A percentile compares a stretch with the other conserved stretches of the same genome.
Evolutionary conservation across 2,329 filamentous ascomycete species (phyloP).

Genomic region (Furcasterigmium sp.): DNA sequence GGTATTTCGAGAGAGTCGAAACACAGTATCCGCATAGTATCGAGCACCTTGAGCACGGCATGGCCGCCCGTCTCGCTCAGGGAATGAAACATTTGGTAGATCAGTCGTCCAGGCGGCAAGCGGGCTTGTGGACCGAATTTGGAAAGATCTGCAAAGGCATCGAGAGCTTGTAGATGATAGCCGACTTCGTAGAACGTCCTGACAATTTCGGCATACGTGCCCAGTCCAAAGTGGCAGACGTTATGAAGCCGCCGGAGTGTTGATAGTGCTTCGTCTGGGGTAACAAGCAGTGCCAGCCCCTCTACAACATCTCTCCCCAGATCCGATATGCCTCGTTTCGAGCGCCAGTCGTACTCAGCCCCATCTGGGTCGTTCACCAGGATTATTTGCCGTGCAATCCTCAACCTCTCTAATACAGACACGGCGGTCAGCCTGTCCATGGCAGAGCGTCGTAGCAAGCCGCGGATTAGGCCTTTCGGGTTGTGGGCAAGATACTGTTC

Average conservation of each 20-base stretch:
- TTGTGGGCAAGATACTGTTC: conserved; percentile 1
- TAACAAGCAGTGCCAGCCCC: not conserved
- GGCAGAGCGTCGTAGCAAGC: no score
- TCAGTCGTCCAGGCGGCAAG: not conserved
- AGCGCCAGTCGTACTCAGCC: no score
- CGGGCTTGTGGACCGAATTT: not conserved
- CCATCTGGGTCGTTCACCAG: no score
- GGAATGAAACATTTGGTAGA: not conserved
- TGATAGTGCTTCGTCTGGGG: not conserved
- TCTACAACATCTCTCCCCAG: no score
- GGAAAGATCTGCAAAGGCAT: conserved; percentile 6
- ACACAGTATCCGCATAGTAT: not conserved
- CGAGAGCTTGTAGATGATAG: conserved; percentile 7
- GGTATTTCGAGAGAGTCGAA: no score
- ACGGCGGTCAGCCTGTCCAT: no score
- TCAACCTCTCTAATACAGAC: no score
- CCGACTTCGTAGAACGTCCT: conserved; percentile 1
- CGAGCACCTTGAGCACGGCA: not conserved
- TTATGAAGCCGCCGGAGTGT: not conserved
- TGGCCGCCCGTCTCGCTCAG: not conserved
- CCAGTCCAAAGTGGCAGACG: not conserved
- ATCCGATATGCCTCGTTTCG: no score
- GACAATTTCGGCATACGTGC: conserved; percentile 5
- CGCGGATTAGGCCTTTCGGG: conserved; percentile 6
- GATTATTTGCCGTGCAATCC: no score